Base-by-base conservation (phyloP, 1,284 basidiomycete genomes). In the Apiotrichum gamsii region DNA sequence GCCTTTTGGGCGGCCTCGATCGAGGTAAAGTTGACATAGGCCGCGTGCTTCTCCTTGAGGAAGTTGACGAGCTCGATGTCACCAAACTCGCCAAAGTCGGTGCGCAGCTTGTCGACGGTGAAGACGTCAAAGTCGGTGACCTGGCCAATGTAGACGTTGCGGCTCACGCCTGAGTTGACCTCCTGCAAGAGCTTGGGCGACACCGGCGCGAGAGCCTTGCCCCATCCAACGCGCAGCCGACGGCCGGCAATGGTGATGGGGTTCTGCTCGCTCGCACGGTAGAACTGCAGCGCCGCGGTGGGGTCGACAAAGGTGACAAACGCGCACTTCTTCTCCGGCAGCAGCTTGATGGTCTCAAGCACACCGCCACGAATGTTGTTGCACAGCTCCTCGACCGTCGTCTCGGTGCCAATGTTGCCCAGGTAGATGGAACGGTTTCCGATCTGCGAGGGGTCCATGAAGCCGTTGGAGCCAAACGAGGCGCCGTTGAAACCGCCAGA, bases 31-130 rank as follows among this genome's bases (percentile, higher is more conserved):
- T 95, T 96, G 64, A 94, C 86, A 69, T 94, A 96, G 28, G 87
- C 89, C 62, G 89, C 93, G 72, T 90, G 88, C 84, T 95, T 95
- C 72, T 94, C 90, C 74, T 85, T 87, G 61, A 95, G 76, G 74
- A 89, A 90, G 74, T 95, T 95, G 72, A 96, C 84, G 49, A 94
- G 80, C 74, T 96, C 91, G 57, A 96, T 90, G 52, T 94, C 70
- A 23, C 91, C 90, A 70, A 81, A 94, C 72, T 90, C 87, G 45
- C 82, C 84, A 75, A 94, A 94, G 74, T 94, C 90, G 43, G 82
- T 76, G 70, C 85, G 85, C 45, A 95, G 77, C 67, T 83, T 83
- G 57, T 91, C 89, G 46, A 90, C 87, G 23, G 76, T 83, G 75
- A 87, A 91, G 23, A 79, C 75, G 55, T 91, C 89, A 65, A 90